Evolutionary conservation across 2,329 filamentous ascomycete species (phyloP), one percentile per base, ranked within the genome.

Genomic region (Fusarium musae): DNA sequence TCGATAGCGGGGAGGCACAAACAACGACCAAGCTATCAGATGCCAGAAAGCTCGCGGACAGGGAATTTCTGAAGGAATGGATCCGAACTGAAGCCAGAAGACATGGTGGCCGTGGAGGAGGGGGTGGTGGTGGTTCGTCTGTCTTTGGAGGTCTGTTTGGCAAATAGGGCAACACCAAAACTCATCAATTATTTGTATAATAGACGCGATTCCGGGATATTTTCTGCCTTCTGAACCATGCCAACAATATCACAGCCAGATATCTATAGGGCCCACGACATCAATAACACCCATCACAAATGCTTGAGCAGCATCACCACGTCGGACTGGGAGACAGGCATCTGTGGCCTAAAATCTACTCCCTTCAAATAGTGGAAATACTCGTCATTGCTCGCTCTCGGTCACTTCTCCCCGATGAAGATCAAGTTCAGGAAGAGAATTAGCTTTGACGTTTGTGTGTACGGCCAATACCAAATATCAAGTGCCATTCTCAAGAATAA

Each of bases 1-100:
- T 91, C 75, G 87, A 89, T 66, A 85, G 84, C 23, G 86, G 87
- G 50, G 88, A 89, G 79, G 83, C 87, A 3, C 84, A 87, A 78
- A 80, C 81, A 2, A 77, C 81, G 59, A 87, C 86, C 47, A 87
- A 85, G 79, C 77, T 90, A 30, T 80, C 82, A 6, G 87, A 90
- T 74, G 86, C 81, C 21, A 83, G 82, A 63, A 82, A 83, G 72
- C 80, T 91, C 68, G 82, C 82, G 5, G 86, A 90, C 74, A 80
- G 83, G 30, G 78, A 80, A 63, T 89, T 87, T 66, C 78, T 90
- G 47, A 83, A 84, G 69, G 84, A 87, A 57, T 90, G 88, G 88
- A 86, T 90, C 44, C 78, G 83, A 61, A 83, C 76, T 8, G 87
- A 89, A 80, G 87, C 87, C 3, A 78, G 80, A 68, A 82, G 85